Evolutionary conservation across 2,329 filamentous ascomycete species (phyloP), one percentile per base, ranked within the genome.

Genomic region (Penicillium sp.): DNA sequence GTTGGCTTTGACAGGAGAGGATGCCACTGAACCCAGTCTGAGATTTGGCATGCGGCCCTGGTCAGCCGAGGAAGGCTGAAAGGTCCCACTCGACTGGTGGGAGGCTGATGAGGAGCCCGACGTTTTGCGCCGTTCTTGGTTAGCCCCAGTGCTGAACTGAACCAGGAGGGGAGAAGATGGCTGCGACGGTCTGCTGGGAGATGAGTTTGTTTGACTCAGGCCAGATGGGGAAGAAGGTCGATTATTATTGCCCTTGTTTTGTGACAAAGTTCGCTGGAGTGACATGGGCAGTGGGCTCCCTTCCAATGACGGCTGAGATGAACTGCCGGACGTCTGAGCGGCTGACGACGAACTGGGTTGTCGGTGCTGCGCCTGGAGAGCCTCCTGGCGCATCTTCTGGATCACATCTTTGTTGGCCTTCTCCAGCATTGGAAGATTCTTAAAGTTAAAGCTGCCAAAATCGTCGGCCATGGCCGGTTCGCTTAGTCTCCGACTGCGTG

Each of bases 351-450:
- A 45, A 9, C 59, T 57, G 12, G 68, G 57, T 48, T 71, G 67
- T 56, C 81, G 80, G 53, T 76, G 76, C 59, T 83, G 80, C 32
- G 77, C 76, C 61, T 84, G 89, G 72, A 96, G 78, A 3, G 93
- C 90, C 68, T 97, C 90, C 21, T 90, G 88, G 10, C 90, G 84
- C 50, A 98, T 76, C 67, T 97, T 97, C 62, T 97, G 90, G 29
- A 98, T 95, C 28, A 97, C 89, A 62, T 98, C 93, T 66, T 98
- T 98, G 71, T 98, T 98, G 48, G 93, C 93, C 69, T 96, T 97
- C 62, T 97, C 93, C 17, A 98, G 77, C 19, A 97, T 91, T 0
- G 91, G 90, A 43, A 98, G 73, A 61, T 98, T 98, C 73, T 98
- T 98, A 77, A 95, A 98, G 34, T 88, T 82, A 69, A 98, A 98